phyloP scores from a whole-genome alignment of 306 rosid genomes.

The Nissolia schottii region DNA sequence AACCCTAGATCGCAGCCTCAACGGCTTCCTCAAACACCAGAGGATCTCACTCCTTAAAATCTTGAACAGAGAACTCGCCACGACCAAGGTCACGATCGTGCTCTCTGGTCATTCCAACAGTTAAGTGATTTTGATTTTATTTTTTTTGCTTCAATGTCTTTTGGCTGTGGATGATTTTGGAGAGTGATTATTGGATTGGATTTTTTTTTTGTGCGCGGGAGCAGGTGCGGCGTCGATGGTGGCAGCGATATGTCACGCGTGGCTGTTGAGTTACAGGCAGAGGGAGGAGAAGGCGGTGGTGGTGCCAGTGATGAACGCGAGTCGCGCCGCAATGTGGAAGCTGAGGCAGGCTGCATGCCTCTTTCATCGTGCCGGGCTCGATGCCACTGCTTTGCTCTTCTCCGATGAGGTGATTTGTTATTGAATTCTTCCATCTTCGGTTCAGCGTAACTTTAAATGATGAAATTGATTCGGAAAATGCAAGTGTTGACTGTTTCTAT shows the following conservation, averaged over 20 bases:
- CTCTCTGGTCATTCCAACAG: conserved; percentile 56
- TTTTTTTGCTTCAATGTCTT: too few relatives aligned
- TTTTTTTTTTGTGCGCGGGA: too few relatives aligned
- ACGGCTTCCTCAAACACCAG: conserved; percentile 47
- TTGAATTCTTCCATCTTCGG: background rate
- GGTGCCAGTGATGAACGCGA: conserved; percentile 73
- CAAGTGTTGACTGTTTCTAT: too few relatives aligned
- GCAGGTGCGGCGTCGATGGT: conserved; percentile 81
- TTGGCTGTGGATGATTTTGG: too few relatives aligned
- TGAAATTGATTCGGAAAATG: too few relatives aligned
- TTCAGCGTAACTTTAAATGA: background rate
- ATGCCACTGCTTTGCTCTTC: conserved; percentile 60
- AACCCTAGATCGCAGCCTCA: conserved; percentile 17
- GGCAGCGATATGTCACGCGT: conserved; percentile 73
- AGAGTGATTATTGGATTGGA: too few relatives aligned
- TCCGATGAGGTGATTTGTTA: conserved; percentile 56
- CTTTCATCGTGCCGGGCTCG: conserved; percentile 69
- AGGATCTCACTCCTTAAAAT: conserved; percentile 29
- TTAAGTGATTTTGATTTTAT: background rate
- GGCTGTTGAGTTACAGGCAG: conserved; percentile 58
- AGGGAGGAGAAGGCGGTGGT: conserved; percentile 43
- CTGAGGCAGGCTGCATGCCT: conserved; percentile 81
- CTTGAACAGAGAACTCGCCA: conserved; percentile 20
- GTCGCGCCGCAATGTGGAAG: conserved; percentile 68
- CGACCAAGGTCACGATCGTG: conserved; percentile 28